These are phyloP conservation scores for Ogataea angusta DNA, from an alignment of 805 yeast genomes.

Conservation along the genomic window DNA sequence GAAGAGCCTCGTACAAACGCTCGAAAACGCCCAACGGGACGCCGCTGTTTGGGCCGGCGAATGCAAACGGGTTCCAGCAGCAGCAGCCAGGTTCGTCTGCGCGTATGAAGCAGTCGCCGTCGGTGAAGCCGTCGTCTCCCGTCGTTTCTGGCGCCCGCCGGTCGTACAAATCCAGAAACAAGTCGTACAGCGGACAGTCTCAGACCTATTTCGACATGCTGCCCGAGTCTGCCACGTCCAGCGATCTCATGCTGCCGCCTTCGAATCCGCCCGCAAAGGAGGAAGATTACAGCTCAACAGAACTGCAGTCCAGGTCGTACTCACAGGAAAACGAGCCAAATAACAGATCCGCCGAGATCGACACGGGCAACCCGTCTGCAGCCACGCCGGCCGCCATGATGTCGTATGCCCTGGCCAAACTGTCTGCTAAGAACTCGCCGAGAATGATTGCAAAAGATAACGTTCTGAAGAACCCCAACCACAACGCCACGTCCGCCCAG, in stretches of 20 bases:
- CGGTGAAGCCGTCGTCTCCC: slow-evolving; percentile 27
- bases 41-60: slow-evolving; percentile 37
- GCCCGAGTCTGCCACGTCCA: slow-evolving; percentile 32
- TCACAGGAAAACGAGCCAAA: not conserved
- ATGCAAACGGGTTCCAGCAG: slow-evolving; percentile 14
- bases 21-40: slow-evolving; percentile 41
- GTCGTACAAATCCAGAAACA: slow-evolving; percentile 11
- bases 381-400: slow-evolving; percentile 34
- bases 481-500: slow-evolving; percentile 27
- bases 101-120: slow-evolving; percentile 36
- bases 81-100: slow-evolving; percentile 6
- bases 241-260: slow-evolving; percentile 29
- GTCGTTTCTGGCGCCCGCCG: slow-evolving; percentile 9
- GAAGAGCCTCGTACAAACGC: slow-evolving; percentile 28
- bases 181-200: not conserved
- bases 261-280: slow-evolving; percentile 14
- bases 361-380: slow-evolving; percentile 16
- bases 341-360: not conserved
- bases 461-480: slow-evolving; percentile 33
- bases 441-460: slow-evolving; percentile 23
- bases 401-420: slow-evolving; percentile 25
- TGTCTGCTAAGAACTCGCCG: slow-evolving; percentile 19
- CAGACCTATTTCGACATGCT: slow-evolving; percentile 27
- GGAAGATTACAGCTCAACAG: not conserved
- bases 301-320: not conserved